Percentiles rank a stretch among this genome's conserved stretches.
Conservation (phyloP, 805 yeast species). For the Cyberlindnera maclurae region DNA sequence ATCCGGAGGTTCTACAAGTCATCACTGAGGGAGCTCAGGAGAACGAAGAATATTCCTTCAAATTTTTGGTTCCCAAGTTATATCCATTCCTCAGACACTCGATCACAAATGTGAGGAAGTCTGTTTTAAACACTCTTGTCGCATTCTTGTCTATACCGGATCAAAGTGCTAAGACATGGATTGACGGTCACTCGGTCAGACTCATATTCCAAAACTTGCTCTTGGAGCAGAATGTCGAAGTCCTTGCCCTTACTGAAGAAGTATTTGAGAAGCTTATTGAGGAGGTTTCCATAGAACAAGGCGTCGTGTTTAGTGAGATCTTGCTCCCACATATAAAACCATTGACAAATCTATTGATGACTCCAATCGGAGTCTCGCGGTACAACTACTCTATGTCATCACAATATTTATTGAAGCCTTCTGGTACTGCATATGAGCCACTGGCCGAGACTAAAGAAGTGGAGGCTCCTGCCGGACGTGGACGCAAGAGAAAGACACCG, state of each 20-base stretch:
- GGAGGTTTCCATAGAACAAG: constrained; percentile 32
- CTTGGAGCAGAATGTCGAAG: constrained; percentile 80
- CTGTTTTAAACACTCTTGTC: constrained; percentile 72
- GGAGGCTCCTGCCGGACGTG: constrained; percentile 26
- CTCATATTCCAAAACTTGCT: constrained; percentile 80
- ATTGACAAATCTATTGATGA: constrained; percentile 63
- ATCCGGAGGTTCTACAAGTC: constrained; percentile 64
- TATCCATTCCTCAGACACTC: constrained; percentile 94
- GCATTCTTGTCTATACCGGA: constrained; percentile 65
- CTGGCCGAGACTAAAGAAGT: constrained; percentile 1
- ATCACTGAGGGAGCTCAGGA: constrained; percentile 55
- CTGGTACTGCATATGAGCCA: constrained; percentile 37
- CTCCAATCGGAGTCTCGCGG: constrained; percentile 93
- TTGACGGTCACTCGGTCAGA: constrained; percentile 64
- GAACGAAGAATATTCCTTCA: constrained; percentile 53
- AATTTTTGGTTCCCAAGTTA: constrained; percentile 76
- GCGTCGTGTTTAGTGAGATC: constrained; percentile 41
- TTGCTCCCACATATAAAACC: constrained; percentile 54
- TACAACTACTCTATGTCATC: constrained; percentile 81
- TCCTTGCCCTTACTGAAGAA: constrained; percentile 51
- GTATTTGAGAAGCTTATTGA: constrained; percentile 53
- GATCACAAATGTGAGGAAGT: constrained; percentile 80
- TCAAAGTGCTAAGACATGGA: constrained; percentile 57
- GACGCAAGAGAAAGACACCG: constrained; percentile 40
- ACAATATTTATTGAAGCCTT: constrained; percentile 68